Percentiles rank a stretch among this genome's conserved stretches.
phyloP scores from a whole-genome alignment of 2,329 filamentous ascomycete genomes.

The Ploettnerulaceae sp. region DNA sequence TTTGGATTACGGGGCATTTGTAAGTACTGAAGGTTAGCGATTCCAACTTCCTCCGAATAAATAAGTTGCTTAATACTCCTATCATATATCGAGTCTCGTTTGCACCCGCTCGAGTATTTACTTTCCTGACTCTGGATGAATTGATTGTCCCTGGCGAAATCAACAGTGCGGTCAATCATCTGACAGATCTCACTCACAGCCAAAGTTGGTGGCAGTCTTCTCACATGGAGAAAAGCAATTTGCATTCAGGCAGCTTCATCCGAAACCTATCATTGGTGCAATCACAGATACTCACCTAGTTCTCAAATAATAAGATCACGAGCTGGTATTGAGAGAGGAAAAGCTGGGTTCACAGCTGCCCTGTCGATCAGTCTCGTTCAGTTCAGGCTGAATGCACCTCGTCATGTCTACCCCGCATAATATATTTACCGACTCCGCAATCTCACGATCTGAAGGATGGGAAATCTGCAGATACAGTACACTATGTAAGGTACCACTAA shows the following conservation, averaged over 20 bases:
- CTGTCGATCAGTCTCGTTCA: conserved; percentile 5
- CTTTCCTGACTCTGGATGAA: neutral
- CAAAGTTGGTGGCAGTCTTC: conserved; percentile 17
- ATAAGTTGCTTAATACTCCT: no score
- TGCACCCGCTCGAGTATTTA: neutral
- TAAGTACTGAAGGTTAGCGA: conserved; percentile 34
- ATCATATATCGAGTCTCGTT: conserved; percentile 3
- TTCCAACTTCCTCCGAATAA: conserved; percentile 21
- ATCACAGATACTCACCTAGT: neutral
- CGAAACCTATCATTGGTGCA: no score
- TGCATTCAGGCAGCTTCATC: conserved; percentile 12
- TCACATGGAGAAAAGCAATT: conserved; percentile 3
- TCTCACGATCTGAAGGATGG: conserved; percentile 1
- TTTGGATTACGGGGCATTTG: conserved; percentile 21
- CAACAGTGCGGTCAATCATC: conserved; percentile 8
- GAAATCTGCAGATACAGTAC: neutral
- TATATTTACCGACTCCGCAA: conserved; percentile 26
- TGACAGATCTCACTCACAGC: conserved; percentile 9
- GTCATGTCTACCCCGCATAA: conserved; percentile 25
- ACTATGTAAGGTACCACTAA: conserved; percentile 10
- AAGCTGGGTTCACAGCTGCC: conserved; percentile 8
- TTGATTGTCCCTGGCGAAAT: neutral
- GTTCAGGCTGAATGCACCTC: conserved; percentile 27
- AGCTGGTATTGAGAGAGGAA: conserved; percentile 5
- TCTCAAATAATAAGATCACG: neutral